A percentile compares a stretch with the other conserved stretches of the same genome.
phyloP scores from a whole-genome alignment of 2,329 filamentous ascomycete genomes.

The Trichoderma endophyticum region DNA sequence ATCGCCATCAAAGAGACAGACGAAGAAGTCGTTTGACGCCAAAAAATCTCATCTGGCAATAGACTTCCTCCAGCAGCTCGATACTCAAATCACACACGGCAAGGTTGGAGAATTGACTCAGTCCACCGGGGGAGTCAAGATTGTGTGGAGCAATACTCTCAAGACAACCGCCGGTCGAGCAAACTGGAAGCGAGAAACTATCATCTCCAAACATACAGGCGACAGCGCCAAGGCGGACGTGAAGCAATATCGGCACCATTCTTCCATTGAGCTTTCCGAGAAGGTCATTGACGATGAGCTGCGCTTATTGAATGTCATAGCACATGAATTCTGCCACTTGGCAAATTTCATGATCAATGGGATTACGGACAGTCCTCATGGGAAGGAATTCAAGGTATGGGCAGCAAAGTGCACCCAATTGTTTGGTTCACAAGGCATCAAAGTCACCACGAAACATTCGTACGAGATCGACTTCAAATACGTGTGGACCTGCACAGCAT shows the following conservation, averaged over 20 bases:
- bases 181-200: constrained; percentile 64
- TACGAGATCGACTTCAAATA: constrained; percentile 94
- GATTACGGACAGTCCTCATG: constrained; percentile 74
- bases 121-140: constrained; percentile 65
- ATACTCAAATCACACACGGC: constrained; percentile 59
- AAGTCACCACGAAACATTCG: constrained; percentile 84
- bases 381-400: constrained; percentile 79
- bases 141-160: constrained; percentile 75
- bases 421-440: constrained; percentile 62
- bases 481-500: constrained; percentile 73
- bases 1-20: constrained; percentile 32
- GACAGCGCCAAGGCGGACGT: constrained; percentile 26
- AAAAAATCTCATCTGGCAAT: constrained; percentile 61
- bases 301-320: constrained; percentile 83
- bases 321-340: constrained; percentile 94
- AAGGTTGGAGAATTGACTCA: constrained; percentile 56
- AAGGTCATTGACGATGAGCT: constrained; percentile 80
- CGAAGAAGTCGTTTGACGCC: constrained; percentile 60
- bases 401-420: constrained; percentile 51
- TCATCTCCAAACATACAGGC: constrained; percentile 32
- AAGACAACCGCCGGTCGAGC: constrained; percentile 76
- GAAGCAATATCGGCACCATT: constrained; percentile 53
- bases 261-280: constrained; percentile 81
- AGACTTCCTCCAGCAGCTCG: constrained; percentile 66
- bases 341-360: constrained; percentile 85